Evolutionary conservation across 768 basidiomycete species (phyloP).

Genomic region (Tricholoma bakamatsutake): DNA sequence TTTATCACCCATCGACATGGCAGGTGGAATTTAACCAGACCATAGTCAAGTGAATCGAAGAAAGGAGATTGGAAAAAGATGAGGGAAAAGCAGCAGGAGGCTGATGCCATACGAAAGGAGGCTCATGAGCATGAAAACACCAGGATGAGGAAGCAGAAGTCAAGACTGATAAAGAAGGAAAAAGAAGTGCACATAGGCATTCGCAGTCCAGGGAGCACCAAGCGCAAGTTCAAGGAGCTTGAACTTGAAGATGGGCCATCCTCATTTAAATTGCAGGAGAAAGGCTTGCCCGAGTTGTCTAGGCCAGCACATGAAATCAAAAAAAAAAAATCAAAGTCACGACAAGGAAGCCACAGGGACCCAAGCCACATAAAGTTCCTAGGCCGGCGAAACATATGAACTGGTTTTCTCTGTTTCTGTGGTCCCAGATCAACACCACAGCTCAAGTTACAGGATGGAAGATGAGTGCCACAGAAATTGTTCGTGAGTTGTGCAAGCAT

Average conservation of each 20-base stretch:
- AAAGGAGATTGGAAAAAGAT: neutral
- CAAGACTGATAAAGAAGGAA: slow-evolving; percentile 10
- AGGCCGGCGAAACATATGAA: neutral
- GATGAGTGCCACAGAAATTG: no score
- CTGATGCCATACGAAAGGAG: neutral
- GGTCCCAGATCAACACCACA: neutral
- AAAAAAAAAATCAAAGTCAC: neutral
- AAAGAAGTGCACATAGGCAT: neutral
- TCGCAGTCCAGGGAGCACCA: neutral
- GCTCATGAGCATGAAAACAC: slow-evolving; percentile 1
- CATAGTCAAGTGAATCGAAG: neutral
- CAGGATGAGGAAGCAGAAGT: slow-evolving; percentile 5
- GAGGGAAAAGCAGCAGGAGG: neutral
- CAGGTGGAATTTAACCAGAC: neutral
- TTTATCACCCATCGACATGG: neutral
- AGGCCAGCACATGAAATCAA: neutral
- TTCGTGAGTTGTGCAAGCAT: slow-evolving; percentile 4
- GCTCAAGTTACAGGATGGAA: neutral
- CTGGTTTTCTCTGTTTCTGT: neutral
- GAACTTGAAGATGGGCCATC: neutral
- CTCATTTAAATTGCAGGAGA: neutral
- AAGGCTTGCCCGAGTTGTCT: neutral
- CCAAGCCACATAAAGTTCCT: neutral
- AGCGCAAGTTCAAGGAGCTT: neutral
- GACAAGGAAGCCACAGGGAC: no score